phyloP scores from a whole-genome alignment of 257 asterid species.

The Echium plantagineum region DNA sequence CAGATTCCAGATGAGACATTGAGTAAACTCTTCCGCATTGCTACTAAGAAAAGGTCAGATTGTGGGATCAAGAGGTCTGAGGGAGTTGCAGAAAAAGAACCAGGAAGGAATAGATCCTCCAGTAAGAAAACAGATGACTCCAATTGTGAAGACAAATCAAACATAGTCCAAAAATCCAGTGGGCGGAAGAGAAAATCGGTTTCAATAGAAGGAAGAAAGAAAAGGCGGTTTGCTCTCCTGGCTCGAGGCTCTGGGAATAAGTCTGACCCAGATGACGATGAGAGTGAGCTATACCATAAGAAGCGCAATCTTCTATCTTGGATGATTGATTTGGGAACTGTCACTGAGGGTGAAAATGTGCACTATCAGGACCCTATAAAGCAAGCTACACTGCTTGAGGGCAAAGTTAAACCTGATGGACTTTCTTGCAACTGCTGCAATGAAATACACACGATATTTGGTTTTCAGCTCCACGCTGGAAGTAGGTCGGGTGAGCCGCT shows the following conservation, averaged over 20 bases:
- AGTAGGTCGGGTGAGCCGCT: constrained; percentile 39
- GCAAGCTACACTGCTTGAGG: background rate
- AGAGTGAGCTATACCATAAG: constrained; percentile 39
- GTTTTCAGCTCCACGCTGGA: constrained; percentile 70
- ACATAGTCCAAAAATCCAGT: constrained; percentile 3
- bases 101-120: constrained; percentile 21
- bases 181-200: constrained; percentile 19
- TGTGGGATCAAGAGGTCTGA: constrained; percentile 21
- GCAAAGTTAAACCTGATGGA: constrained; percentile 47
- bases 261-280: constrained; percentile 29
- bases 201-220: constrained; percentile 23
- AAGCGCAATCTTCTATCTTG: constrained; percentile 65
- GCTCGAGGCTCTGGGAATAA: constrained; percentile 62
- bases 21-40: constrained; percentile 39
- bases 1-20: constrained; percentile 61
- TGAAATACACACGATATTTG: constrained; percentile 26
- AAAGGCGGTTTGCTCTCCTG: constrained; percentile 32
- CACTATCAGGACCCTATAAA: background rate
- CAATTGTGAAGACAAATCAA: constrained; percentile 12
- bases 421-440: constrained; percentile 72
- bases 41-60: constrained; percentile 22
- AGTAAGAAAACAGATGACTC: constrained; percentile 3
- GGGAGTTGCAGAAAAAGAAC: constrained; percentile 22
- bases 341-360: constrained; percentile 19
- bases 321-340: constrained; percentile 76